Base-by-base conservation (phyloP, 306 rosid genomes). In the Hippophae gyantsensis region DNA sequence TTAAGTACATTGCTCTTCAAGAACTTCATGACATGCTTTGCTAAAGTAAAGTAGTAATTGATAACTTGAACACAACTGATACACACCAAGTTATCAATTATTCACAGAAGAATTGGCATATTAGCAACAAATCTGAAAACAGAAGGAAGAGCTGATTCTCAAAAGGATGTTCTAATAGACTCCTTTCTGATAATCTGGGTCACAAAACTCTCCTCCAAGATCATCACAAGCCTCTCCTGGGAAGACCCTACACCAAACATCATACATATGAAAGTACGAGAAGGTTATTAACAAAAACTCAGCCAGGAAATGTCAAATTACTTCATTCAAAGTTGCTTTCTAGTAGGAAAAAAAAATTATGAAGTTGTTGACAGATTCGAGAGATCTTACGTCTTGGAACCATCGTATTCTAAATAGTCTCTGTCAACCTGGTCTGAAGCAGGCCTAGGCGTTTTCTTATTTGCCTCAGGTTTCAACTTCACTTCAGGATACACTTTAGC, bases 201-300 rank as follows among this genome's bases (percentile, higher is more conserved):
- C 96, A 44, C 92, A 79, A 81, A 90, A 87, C 47, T 12, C 68
- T 63, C 98, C 96, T 66, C 98, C 98, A 61, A 90, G 92, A 79
- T 90, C 96, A 79, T 90, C 98, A 70, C 98, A 90, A 56, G 97
- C 97, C 79, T 90, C 92, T 44, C 69, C 82, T 13, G 45, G 79
- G 68, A 90, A 87, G 42, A 90, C 96, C 82, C 96, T 87, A 86
- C 43, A 69, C 38, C 38, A 32, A 32, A 2, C 38, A 32, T 32
- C 38, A 32, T 32, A 32, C 38, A 4, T 32, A 32, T 32, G 38
- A 32, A 32, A 32, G 3, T 32, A 32, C 38, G 5, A 32, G 38
- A 32, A 32, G 38, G 38, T 32, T 18, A 32, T 51, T 45, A 18
- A 18, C 23, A 18, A 18, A 7, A 60, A 10, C 14, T 11, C 46